Evolutionary conservation across 352 stramenopile species (phyloP), one percentile per base, ranked within the genome.

Genomic region (Paralagenidium karlingii): DNA sequence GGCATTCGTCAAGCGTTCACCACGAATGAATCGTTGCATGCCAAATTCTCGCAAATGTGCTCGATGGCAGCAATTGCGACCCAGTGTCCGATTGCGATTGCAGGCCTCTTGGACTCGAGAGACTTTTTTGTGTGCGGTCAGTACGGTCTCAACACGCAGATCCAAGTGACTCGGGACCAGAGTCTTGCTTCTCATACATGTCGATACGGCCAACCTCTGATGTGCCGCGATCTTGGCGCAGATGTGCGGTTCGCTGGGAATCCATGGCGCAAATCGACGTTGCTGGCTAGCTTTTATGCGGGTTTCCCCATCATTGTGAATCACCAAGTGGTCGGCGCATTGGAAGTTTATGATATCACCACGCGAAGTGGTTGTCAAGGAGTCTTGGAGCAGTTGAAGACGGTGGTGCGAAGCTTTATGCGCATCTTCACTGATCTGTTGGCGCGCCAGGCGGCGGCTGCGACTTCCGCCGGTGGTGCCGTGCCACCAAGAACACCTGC

Each of bases 21-120:
- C 18, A 62, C 53, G 1, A 62, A n/a, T n/a, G n/a, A n/a, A n/a
- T n/a, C n/a, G n/a, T n/a, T n/a, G n/a, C n/a, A n/a, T n/a, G 42
- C 61, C 4, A 53, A 58, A 37, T 61, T 88, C 21, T 47, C 51
- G 22, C 73, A 88, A 39, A 70, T 88, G 40, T 78, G 64, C 41
- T 70, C 68, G 29, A 87, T 91, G 69, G 70, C 73, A 19, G 60
- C 73, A 27, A 91, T 85, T 32, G 75, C 73, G 9, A 66, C 71
- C 3, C 55, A 74, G 29, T 84, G 62, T 20, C 56, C 68, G n/a
- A 54, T 82, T n/a, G 71, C 68, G 13, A 34, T 84, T 1, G 51
- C 86, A n/a, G 74, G 68, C 1, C 51, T 91, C 15, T 46, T 91
- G 0, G 67, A 76, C 18, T 47, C 45, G 31, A 61, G 84, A 27